These are phyloP conservation scores for Spathaspora girioi DNA, from an alignment of 805 yeast species.

Conservation along the genomic window DNA sequence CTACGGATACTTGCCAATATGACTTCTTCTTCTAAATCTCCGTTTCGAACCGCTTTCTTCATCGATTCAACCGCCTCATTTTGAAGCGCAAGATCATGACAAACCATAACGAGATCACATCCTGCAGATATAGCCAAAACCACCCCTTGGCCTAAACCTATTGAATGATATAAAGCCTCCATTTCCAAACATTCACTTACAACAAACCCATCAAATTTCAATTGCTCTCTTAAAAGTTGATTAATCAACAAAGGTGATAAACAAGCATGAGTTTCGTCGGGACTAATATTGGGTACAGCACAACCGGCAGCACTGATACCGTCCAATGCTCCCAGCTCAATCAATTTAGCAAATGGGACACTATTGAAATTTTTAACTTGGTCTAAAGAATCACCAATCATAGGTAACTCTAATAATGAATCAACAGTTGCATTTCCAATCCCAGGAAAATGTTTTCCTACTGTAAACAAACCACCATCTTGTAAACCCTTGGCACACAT, in stretches of 20 bases:
- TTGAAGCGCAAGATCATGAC: slow-evolving; percentile 53
- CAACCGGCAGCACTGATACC: slow-evolving; percentile 61
- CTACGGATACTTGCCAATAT: slow-evolving; percentile 39
- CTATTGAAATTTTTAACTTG: slow-evolving; percentile 49
- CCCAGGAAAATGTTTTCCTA: slow-evolving; percentile 68
- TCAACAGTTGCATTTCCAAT: slow-evolving; percentile 61
- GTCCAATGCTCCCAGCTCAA: slow-evolving; percentile 45
- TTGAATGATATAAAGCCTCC: slow-evolving; percentile 60
- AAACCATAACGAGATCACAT: slow-evolving; percentile 61
- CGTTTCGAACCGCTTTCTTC: slow-evolving; percentile 34
- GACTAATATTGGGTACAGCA: slow-evolving; percentile 58
- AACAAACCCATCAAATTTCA: slow-evolving; percentile 54
- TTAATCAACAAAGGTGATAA: slow-evolving; percentile 51
- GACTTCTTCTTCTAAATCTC: slow-evolving; percentile 41
- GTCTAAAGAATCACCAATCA: slow-evolving; percentile 52
- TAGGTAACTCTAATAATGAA: slow-evolving; percentile 53
- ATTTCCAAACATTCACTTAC: slow-evolving; percentile 59
- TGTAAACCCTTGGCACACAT: slow-evolving; percentile 52
- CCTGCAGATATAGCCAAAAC: slow-evolving; percentile 60
- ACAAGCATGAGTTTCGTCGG: slow-evolving; percentile 62
- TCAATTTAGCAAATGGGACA: slow-evolving; percentile 48
- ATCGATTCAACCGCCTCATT: slow-evolving; percentile 50
- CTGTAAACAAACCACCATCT: slow-evolving; percentile 50
- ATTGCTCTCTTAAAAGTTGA: slow-evolving; percentile 46
- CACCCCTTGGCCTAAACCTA: slow-evolving; percentile 66